Conservation (phyloP, 768 basidiomycete species). For the Mycena alexandri region DNA sequence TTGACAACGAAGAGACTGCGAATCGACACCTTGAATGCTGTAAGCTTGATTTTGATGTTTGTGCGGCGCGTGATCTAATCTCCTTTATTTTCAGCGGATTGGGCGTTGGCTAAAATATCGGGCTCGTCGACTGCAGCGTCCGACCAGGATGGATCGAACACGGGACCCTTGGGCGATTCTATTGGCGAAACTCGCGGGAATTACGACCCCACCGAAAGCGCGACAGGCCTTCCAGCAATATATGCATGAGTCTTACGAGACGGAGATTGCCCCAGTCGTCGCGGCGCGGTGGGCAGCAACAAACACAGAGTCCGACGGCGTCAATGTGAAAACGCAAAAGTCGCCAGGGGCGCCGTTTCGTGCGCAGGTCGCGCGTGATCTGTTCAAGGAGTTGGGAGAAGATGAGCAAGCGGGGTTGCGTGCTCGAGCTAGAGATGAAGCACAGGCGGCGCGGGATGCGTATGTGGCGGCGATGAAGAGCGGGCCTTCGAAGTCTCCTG, state of each 20-base stretch:
- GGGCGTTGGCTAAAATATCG: too few species aligned
- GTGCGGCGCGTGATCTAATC: neutral
- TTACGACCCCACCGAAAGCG: neutral
- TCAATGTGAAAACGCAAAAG: neutral
- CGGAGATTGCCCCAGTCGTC: slow-evolving; percentile 5
- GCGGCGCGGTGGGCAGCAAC: neutral
- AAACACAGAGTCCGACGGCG: neutral
- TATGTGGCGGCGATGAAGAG: slow-evolving; percentile 3
- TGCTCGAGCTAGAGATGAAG: neutral
- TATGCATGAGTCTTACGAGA: slow-evolving; percentile 19
- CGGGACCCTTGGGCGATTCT: slow-evolving; percentile 7
- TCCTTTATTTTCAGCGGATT: slow-evolving; percentile 20
- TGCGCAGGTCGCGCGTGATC: neutral
- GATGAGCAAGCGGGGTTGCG: neutral
- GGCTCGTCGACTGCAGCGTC: neutral
- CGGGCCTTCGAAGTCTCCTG: neutral
- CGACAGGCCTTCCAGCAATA: slow-evolving; percentile 21
- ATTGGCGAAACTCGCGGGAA: slow-evolving; percentile 10
- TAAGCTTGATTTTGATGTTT: neutral
- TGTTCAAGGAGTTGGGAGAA: slow-evolving; percentile 6
- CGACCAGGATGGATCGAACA: neutral
- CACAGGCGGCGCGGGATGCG: neutral
- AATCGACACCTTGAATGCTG: neutral
- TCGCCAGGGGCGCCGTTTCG: neutral
- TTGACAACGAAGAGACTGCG: neutral